Conservation (phyloP, 306 rosid genomes). For the Astragalus glycyphyllos region DNA sequence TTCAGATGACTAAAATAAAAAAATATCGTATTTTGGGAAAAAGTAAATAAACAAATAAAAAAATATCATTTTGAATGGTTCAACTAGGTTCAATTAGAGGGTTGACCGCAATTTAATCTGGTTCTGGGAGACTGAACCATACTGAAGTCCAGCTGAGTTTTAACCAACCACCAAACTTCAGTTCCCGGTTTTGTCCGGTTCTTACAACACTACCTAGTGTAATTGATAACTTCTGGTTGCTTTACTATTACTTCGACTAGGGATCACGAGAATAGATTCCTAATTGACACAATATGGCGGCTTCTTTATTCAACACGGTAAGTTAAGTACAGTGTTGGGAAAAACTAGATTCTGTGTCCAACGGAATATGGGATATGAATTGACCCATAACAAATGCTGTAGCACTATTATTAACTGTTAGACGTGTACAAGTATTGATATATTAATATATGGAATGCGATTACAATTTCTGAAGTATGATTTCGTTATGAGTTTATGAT, state of each 20-base stretch:
- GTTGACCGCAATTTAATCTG: too few species aligned
- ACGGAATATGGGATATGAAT: slow-evolving; percentile 9
- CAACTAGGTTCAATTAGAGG: too few species aligned
- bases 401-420: slow-evolving; percentile 27
- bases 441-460: slow-evolving; percentile 10
- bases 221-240: not conserved
- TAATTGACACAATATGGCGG: not conserved
- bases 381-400: not conserved
- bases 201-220: too few species aligned
- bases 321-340: slow-evolving; percentile 11
- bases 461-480: slow-evolving; percentile 5
- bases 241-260: not conserved
- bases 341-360: slow-evolving; percentile 28
- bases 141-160: too few species aligned
- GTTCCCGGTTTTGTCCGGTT: too few species aligned
- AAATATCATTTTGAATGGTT: too few species aligned
- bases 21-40: too few species aligned
- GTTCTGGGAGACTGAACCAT: too few species aligned
- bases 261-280: not conserved
- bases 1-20: too few species aligned
- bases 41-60: too few species aligned
- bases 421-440: slow-evolving; percentile 10
- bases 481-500: not conserved
- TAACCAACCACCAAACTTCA: too few species aligned
- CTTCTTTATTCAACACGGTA: slow-evolving; percentile 19